A percentile compares a stretch with the other conserved stretches of the same genome.
phyloP scores from a whole-genome alignment of 768 basidiomycete genomes.

The Rhodosporidiobolus sp. region DNA sequence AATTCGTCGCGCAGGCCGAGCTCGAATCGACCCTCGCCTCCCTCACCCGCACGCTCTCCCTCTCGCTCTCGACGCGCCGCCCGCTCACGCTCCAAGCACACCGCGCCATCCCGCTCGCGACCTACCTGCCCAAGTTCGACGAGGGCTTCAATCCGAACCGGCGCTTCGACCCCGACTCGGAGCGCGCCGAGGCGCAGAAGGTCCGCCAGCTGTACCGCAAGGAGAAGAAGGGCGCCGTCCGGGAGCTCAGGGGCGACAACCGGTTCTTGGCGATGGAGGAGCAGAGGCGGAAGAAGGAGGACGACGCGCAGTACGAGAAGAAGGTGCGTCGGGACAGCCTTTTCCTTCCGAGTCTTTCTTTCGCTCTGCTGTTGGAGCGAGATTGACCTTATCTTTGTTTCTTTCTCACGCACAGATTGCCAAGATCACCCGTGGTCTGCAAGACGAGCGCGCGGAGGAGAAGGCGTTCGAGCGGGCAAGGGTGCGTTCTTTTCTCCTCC shows the following conservation, averaged over 20 bases:
- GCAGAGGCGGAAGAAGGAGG: conserved; percentile 76
- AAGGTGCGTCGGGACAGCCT: conserved; percentile 41
- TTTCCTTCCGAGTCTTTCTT: too few relatives aligned
- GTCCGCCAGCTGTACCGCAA: conserved; percentile 85
- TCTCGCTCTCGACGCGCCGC: conserved; percentile 54
- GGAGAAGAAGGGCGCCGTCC: conserved; percentile 92
- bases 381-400: too few relatives aligned
- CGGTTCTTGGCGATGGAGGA: conserved; percentile 86
- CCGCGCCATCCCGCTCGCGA: conserved; percentile 91
- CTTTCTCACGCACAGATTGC: conserved; percentile 59
- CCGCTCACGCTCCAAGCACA: conserved; percentile 85
- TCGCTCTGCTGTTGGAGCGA: accelerated
- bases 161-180: conserved; percentile 81
- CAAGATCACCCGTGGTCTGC: conserved; percentile 60
- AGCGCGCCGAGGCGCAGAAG: conserved; percentile 80
- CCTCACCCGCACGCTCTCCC: conserved; percentile 33
- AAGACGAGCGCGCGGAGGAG: conserved; percentile 88
- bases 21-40: conserved; percentile 17
- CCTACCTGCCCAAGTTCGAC: conserved; percentile 93
- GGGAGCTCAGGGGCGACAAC: conserved; percentile 93
- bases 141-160: conserved; percentile 49
- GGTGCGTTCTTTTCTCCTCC: conserved; percentile 48
- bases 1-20: neutral
- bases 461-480: conserved; percentile 78
- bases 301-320: conserved; percentile 73